Evolutionary conservation across 805 yeast species (phyloP), one percentile per base, ranked within the genome.

Genomic region (Cyberlindnera mycetangii): DNA sequence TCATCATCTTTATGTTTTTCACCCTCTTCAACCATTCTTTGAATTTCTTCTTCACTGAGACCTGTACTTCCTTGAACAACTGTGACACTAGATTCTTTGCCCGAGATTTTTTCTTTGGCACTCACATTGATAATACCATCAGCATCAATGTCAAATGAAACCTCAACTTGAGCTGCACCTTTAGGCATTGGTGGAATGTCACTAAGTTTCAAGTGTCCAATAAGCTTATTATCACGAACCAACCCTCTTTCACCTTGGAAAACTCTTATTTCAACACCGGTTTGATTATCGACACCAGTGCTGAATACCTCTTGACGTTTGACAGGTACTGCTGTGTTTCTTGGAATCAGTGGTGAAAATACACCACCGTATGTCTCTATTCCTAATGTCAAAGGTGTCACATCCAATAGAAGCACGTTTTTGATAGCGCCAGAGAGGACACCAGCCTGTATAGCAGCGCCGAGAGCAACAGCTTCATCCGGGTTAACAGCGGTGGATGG

Each of bases 391-490:
- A 85, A 71, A 43, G 95, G 95, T 21, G 93, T 84, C 18, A 86
- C 93, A 66, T 86, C 95, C 53, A 86, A 71, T 44, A 86, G 66
- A 42, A 86, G 74, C 34, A 86, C 92, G 60, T 85, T 85, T 65
- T 79, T 82, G 43, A 86, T 83, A 55, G 85, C 89, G 53, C 95
- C 95, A 17, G 90, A 83, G 45, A 86, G 68, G 32, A 86, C 83
- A 55, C 90, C 95, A 58, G 92, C 95, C 68, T 86, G 95, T 56
- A 86, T 84, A 37, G 95, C 93, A 25, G 95, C 95, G 59, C 95
- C 95, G 53, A 86, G 67, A 36, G 95, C 93, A 39, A 86, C 95
- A n/a, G 93, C 90, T 66, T 86, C 95, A 64, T 86, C 95, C n/a
- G 95, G 95, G 61, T 86, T 86, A 11, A 86, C 87, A 16, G 79